Evolutionary conservation across 768 basidiomycete genomes (phyloP).

Genomic region (Saitozyma sp.): DNA sequence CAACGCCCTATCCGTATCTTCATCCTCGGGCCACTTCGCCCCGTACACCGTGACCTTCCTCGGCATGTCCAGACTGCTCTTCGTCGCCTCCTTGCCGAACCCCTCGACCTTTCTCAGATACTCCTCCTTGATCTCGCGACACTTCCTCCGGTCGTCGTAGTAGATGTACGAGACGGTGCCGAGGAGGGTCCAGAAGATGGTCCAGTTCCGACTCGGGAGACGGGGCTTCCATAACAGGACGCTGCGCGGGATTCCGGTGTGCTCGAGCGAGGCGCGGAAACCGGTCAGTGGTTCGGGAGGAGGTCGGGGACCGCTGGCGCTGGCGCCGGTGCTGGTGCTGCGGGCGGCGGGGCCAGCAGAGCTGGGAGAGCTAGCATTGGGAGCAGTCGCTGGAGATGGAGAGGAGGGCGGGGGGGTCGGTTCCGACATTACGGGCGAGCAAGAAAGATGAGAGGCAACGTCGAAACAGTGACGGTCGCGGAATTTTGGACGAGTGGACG

Average conservation of each 20-base stretch:
- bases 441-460: too few relatives aligned
- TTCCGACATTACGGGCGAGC: too few relatives aligned
- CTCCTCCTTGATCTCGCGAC: constrained; percentile 70
- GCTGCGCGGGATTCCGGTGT: constrained; percentile 64
- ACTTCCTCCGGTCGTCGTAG: constrained; percentile 81
- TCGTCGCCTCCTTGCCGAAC: constrained; percentile 68
- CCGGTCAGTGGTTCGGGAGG: constrained; percentile 37
- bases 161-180: constrained; percentile 71
- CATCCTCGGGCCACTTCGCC: constrained; percentile 90
- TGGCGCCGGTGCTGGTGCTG: too few relatives aligned
- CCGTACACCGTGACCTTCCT: constrained; percentile 84
- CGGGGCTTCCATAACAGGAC: constrained; percentile 82
- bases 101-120: constrained; percentile 79
- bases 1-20: constrained; percentile 78
- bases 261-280: constrained; percentile 47
- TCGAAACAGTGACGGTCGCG: too few relatives aligned
- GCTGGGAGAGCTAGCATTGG: too few relatives aligned
- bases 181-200: constrained; percentile 81
- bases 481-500: too few relatives aligned
- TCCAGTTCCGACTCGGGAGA: constrained; percentile 89
- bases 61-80: constrained; percentile 63
- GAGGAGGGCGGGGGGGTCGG: too few relatives aligned
- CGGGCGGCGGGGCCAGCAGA: too few relatives aligned
- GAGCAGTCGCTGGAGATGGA: too few relatives aligned
- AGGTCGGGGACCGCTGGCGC: background rate